These are phyloP conservation scores for Phyllosticta citrichinensis DNA, from an alignment of 2,329 filamentous ascomycete species.

Conservation along the genomic window DNA sequence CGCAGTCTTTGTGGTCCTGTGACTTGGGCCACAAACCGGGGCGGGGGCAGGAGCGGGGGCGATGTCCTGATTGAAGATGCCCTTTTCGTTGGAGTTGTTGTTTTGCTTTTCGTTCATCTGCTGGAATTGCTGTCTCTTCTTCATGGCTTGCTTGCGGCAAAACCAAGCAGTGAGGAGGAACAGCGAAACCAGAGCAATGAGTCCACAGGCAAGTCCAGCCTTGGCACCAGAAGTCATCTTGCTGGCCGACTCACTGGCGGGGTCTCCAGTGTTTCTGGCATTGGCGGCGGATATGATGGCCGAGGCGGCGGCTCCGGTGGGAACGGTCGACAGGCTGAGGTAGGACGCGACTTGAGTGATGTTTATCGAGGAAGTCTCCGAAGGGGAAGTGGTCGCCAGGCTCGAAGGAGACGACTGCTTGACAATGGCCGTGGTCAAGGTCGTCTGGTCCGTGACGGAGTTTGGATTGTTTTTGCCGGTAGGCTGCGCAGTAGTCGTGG, in stretches of 20 bases:
- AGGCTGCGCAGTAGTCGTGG: background rate
- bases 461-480: background rate
- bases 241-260: slow-evolving; percentile 15
- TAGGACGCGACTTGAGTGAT: background rate
- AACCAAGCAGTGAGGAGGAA: slow-evolving; percentile 57
- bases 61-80: background rate
- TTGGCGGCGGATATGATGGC: slow-evolving; percentile 1
- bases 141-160: slow-evolving; percentile 35
- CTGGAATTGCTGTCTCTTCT: slow-evolving; percentile 47
- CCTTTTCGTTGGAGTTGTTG: background rate
- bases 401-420: slow-evolving; percentile 11
- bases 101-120: background rate
- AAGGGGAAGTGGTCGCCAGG: slow-evolving; percentile 13
- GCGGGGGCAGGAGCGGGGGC: background rate
- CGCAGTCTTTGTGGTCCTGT: slow-evolving; percentile 35
- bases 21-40: slow-evolving; percentile 21
- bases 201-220: slow-evolving; percentile 77
- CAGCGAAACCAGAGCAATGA: slow-evolving; percentile 59
- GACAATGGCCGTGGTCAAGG: background rate
- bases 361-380: slow-evolving; percentile 6
- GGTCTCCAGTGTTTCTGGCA: slow-evolving; percentile 18
- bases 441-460: background rate
- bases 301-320: background rate
- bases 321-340: background rate
- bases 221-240: slow-evolving; percentile 46